These are phyloP conservation scores for Aurinia saxatilis DNA, from an alignment of 345 rosid species.

Conservation along the genomic window DNA sequence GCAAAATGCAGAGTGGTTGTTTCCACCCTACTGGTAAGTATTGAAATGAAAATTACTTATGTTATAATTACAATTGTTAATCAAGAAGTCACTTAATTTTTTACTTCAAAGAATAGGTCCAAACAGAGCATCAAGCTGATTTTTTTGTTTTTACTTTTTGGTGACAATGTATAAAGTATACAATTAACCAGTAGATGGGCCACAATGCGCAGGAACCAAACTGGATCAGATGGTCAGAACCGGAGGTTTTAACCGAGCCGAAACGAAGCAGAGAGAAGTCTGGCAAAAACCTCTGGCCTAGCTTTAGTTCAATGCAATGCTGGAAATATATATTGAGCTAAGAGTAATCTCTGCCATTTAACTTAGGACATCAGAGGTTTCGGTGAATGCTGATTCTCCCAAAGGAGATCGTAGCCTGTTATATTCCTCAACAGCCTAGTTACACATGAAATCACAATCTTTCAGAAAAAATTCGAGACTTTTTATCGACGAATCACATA, in stretches of 20 bases:
- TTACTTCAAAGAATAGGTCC: neutral
- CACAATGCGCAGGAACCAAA: slow-evolving; percentile 21
- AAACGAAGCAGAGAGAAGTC: slow-evolving; percentile 14
- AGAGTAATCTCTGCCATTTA: neutral
- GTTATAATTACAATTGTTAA: neutral
- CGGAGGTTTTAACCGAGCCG: slow-evolving; percentile 13
- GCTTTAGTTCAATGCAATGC: neutral
- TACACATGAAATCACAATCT: neutral
- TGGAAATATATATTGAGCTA: neutral
- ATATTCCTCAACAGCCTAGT: slow-evolving; percentile 19
- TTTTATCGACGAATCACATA: slow-evolving; percentile 5
- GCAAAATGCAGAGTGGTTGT: slow-evolving; percentile 87
- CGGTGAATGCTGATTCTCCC: neutral
- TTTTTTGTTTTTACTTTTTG: neutral
- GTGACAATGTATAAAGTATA: neutral
- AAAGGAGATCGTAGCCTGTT: slow-evolving; percentile 1
- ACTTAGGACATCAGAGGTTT: neutral
- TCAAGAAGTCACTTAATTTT: neutral
- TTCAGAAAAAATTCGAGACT: slow-evolving; percentile 1
- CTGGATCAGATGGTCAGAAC: slow-evolving; percentile 10
- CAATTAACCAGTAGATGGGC: neutral
- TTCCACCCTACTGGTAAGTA: slow-evolving; percentile 66
- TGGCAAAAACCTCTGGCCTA: neutral
- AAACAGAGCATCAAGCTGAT: neutral
- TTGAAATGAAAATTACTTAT: neutral